Evolutionary conservation across 805 yeast genomes (phyloP).

Genomic region (Metschnikowia vanudenii): DNA sequence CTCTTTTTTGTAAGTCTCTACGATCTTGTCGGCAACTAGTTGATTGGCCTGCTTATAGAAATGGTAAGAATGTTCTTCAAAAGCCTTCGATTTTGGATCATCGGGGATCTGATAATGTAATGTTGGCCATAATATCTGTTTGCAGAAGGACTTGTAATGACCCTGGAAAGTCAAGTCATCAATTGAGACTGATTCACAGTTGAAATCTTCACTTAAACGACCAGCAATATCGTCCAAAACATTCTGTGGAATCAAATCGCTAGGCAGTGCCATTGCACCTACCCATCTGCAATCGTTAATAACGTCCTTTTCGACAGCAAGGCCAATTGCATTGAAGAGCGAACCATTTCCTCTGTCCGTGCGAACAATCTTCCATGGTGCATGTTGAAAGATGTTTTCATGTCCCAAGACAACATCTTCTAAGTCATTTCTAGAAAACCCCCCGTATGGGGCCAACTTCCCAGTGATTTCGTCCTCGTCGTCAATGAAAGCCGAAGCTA

Average conservation of each 20-base stretch:
- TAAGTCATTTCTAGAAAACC: constrained; percentile 63
- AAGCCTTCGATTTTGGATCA: constrained; percentile 88
- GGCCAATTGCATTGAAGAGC: constrained; percentile 74
- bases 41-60: constrained; percentile 76
- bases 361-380: constrained; percentile 75
- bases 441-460: constrained; percentile 66
- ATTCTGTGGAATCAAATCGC: constrained; percentile 67
- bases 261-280: constrained; percentile 91
- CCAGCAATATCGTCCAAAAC: constrained; percentile 54
- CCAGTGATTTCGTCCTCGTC: constrained; percentile 16
- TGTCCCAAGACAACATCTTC: constrained; percentile 43
- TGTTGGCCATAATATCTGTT: constrained; percentile 95
- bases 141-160: constrained; percentile 87
- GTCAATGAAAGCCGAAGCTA: constrained; percentile 13
- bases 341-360: constrained; percentile 83
- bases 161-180: constrained; percentile 83
- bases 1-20: constrained; percentile 53
- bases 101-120: constrained; percentile 92
- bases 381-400: constrained; percentile 49
- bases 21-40: constrained; percentile 72
- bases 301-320: constrained; percentile 44
- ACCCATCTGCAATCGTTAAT: constrained; percentile 60
- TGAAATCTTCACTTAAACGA: constrained; percentile 47
- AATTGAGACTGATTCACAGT: constrained; percentile 66
- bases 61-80: constrained; percentile 94